Percentiles rank a stretch among this genome's conserved stretches.
phyloP scores from a whole-genome alignment of 441 rosid genomes.

The Populus hybrid region DNA sequence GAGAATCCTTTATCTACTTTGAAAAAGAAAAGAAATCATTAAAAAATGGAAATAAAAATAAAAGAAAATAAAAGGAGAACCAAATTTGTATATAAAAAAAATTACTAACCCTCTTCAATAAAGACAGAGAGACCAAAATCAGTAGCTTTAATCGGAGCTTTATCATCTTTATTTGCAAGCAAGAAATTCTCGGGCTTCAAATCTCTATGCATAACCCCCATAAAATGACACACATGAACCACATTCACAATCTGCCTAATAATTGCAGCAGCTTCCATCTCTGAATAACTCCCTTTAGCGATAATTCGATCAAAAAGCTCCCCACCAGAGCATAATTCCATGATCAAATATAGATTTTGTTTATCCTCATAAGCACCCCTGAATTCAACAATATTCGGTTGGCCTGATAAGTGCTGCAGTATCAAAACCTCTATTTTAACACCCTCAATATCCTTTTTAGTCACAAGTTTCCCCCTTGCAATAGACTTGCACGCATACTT shows the following conservation, averaged over 20 bases:
- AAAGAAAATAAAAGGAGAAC: no score
- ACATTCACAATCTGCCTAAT: conserved; percentile 70
- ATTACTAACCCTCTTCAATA: conserved; percentile 62
- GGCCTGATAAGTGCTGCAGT: conserved; percentile 85
- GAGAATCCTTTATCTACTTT: background rate
- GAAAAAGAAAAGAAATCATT: background rate
- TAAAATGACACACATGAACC: conserved; percentile 80
- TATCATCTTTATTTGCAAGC: conserved; percentile 61
- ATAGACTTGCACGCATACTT: conserved; percentile 83
- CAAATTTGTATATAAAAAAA: no score
- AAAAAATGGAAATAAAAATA: no score
- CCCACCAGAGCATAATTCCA: conserved; percentile 93
- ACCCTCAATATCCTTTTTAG: conserved; percentile 68
- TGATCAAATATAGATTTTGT: conserved; percentile 74
- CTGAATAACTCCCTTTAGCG: conserved; percentile 72
- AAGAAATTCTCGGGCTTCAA: conserved; percentile 94
- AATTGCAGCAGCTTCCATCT: conserved; percentile 75
- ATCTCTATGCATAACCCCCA: conserved; percentile 37
- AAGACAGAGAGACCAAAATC: conserved; percentile 87
- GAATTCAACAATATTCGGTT: conserved; percentile 82
- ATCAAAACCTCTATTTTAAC: conserved; percentile 73
- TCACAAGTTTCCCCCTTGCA: conserved; percentile 68
- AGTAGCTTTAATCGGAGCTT: conserved; percentile 73
- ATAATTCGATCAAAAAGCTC: conserved; percentile 85
- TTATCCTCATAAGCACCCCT: conserved; percentile 87